Conservation (phyloP, 176 grass and related monocot species). For the Hsuehochloa calcarea region DNA sequence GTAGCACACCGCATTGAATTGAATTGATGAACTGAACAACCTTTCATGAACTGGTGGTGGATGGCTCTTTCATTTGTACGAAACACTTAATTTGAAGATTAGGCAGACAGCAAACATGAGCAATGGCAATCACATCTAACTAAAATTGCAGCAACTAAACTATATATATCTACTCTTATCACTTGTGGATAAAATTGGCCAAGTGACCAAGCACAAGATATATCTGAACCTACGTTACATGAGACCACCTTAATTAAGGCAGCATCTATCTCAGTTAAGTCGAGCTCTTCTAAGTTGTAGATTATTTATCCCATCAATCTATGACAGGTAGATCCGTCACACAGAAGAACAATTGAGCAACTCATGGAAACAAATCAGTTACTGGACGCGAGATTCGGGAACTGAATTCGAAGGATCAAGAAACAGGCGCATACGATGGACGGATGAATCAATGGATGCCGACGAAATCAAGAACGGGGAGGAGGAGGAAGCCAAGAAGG, state of each 20-base stretch:
- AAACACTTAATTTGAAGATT: not conserved
- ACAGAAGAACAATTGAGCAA: not conserved
- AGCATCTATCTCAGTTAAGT: not conserved
- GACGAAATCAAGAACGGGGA: not conserved
- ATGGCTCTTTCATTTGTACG: not conserved
- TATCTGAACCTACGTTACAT: not conserved
- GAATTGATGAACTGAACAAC: not conserved
- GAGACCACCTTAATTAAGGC: not conserved
- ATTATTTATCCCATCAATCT: not conserved
- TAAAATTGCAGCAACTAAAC: not conserved
- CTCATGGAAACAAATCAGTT: not conserved
- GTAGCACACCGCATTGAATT: not conserved
- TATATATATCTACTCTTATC: not conserved
- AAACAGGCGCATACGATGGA: not conserved
- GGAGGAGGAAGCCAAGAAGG: not conserved
- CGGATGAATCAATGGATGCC: not conserved
- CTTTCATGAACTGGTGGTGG: not conserved
- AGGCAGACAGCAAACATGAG: not conserved
- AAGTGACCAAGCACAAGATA: not conserved
- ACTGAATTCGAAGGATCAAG: not conserved
- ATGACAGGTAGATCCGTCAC: not conserved
- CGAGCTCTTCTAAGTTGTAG: not conserved
- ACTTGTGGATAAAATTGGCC: not conserved
- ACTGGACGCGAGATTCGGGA: not conserved
- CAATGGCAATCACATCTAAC: not conserved